A percentile compares a stretch with the other conserved stretches of the same genome.
These are phyloP conservation scores for Teunomyces lycoperdinae DNA, from an alignment of 805 yeast species.

Conservation along the genomic window DNA sequence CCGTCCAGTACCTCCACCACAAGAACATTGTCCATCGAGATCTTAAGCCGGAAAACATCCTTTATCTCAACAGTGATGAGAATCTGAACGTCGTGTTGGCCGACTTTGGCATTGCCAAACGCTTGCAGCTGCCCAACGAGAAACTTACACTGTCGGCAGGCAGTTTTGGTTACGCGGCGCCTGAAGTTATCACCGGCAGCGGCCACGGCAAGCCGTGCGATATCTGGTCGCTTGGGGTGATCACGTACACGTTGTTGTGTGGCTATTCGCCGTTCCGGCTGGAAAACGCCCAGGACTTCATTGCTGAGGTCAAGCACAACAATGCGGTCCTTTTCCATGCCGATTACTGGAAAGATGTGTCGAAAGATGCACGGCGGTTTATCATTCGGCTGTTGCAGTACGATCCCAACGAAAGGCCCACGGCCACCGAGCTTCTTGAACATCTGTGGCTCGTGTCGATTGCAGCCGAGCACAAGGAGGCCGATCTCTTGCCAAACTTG, in stretches of 20 bases:
- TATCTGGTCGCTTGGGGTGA: conserved; percentile 93
- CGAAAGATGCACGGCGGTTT: conserved; percentile 76
- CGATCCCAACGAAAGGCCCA: conserved; percentile 66
- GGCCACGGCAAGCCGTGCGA: conserved; percentile 98
- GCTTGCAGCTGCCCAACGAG: conserved; percentile 57
- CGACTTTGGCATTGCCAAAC: conserved; percentile 94
- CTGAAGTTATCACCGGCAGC: conserved; percentile 75
- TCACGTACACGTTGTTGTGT: conserved; percentile 82
- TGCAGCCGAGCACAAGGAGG: conserved; percentile 43
- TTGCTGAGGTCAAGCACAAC: conserved; percentile 70
- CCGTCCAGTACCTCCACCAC: conserved; percentile 74
- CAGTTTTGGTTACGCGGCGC: conserved; percentile 95
- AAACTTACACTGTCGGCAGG: conserved; percentile 76
- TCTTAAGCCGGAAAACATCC: conserved; percentile 88
- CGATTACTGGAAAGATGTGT: conserved; percentile 81
- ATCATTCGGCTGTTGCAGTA: conserved; percentile 67
- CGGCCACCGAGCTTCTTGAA: conserved; percentile 58
- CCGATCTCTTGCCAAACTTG: conserved; percentile 79
- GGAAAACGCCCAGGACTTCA: conserved; percentile 76
- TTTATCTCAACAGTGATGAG: conserved; percentile 55
- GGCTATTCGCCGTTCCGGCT: conserved; percentile 93
- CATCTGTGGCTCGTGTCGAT: conserved; percentile 72
- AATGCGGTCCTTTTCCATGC: conserved; percentile 83
- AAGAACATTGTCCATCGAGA: conserved; percentile 88
- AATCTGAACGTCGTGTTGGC: conserved; percentile 81